These are phyloP conservation scores for Ciborinia camelliae DNA, from an alignment of 2,329 filamentous ascomycete genomes.

Conservation along the genomic window DNA sequence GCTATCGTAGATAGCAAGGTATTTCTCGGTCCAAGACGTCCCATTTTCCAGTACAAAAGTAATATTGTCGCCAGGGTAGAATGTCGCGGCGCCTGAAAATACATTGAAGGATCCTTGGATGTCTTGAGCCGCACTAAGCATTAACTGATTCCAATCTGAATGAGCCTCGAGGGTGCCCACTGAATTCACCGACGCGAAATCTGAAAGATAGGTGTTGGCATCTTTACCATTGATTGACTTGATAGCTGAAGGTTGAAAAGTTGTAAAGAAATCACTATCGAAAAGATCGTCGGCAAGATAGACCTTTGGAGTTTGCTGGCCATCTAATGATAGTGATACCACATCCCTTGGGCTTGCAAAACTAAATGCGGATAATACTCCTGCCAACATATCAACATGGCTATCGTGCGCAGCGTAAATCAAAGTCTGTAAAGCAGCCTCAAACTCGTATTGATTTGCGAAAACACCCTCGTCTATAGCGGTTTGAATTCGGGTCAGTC, in stretches of 20 bases:
- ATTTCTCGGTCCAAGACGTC: slow-evolving; percentile 35
- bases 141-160: slow-evolving; percentile 40
- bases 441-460: slow-evolving; percentile 53
- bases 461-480: slow-evolving; percentile 44
- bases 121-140: slow-evolving; percentile 28
- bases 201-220: slow-evolving; percentile 46
- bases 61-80: slow-evolving; percentile 40
- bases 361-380: slow-evolving; percentile 49
- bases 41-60: slow-evolving; percentile 41
- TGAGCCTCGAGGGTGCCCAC: slow-evolving; percentile 38
- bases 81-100: slow-evolving; percentile 37
- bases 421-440: slow-evolving; percentile 51
- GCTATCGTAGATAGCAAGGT: slow-evolving; percentile 35
- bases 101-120: slow-evolving; percentile 38
- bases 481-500: slow-evolving; percentile 43
- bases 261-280: slow-evolving; percentile 33
- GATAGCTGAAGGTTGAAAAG: slow-evolving; percentile 44
- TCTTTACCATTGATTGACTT: slow-evolving; percentile 53
- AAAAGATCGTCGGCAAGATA: slow-evolving; percentile 35
- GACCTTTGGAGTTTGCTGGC: slow-evolving; percentile 40
- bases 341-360: slow-evolving; percentile 48
- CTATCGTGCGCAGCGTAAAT: slow-evolving; percentile 55
- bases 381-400: slow-evolving; percentile 54
- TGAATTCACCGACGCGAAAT: slow-evolving; percentile 40
- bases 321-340: slow-evolving; percentile 58